phyloP scores from a whole-genome alignment of 495 filamentous ascomycete species.

The Trichoderma orchidacearum region DNA sequence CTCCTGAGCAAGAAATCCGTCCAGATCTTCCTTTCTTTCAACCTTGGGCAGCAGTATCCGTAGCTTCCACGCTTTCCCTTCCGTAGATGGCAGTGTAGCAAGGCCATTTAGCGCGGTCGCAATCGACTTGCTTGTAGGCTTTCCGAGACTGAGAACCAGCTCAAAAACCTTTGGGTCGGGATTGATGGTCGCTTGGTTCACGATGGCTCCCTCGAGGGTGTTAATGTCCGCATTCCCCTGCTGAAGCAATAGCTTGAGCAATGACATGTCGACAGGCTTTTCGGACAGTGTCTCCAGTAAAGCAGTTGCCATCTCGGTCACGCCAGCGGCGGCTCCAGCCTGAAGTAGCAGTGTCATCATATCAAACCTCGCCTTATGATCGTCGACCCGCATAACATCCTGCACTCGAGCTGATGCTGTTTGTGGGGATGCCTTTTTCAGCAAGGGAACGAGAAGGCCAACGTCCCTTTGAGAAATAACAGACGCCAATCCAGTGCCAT shows the following conservation, averaged over 20 bases:
- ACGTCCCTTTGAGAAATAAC: constrained; percentile 24
- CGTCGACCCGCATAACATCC: constrained; percentile 20
- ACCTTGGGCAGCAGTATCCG: constrained; percentile 20
- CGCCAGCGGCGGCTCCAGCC: constrained; percentile 20
- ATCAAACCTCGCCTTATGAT: constrained; percentile 15
- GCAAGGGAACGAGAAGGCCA: constrained; percentile 18
- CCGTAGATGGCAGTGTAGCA: constrained; percentile 14
- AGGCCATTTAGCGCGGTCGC: constrained; percentile 18
- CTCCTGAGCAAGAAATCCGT: constrained; percentile 22
- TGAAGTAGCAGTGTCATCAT: constrained; percentile 25
- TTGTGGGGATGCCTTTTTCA: constrained; percentile 21
- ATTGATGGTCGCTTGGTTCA: constrained; percentile 14
- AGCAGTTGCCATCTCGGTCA: constrained; percentile 19
- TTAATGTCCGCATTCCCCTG: constrained; percentile 30
- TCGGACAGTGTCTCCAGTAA: constrained; percentile 15
- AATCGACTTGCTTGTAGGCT: constrained; percentile 18
- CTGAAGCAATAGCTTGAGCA: constrained; percentile 23
- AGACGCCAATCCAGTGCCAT: constrained; percentile 24
- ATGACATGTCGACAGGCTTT: constrained; percentile 22
- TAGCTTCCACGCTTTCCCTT: constrained; percentile 22
- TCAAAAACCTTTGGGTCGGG: constrained; percentile 24
- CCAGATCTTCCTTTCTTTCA: constrained; percentile 18
- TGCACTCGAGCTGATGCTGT: constrained; percentile 19
- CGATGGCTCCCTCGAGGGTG: constrained; percentile 14
- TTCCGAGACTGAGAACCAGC: constrained; percentile 24